Evolutionary conservation across 441 rosid species (phyloP), one percentile per base, ranked within the genome.

Genomic region (Pelargonium cotyledonis): DNA sequence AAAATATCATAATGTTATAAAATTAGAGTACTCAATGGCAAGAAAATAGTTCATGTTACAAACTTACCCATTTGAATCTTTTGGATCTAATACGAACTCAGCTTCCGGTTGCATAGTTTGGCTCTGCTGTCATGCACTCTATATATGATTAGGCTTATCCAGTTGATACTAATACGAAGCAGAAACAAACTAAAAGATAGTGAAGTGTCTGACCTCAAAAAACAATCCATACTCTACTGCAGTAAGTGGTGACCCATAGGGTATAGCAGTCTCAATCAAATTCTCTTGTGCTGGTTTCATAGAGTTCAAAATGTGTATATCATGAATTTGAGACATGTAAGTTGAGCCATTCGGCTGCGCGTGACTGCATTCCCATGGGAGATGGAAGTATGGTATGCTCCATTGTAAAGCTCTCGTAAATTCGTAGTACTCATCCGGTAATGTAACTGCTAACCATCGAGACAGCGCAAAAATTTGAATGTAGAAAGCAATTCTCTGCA

Each of bases 381-480:
- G 96, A 78, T 78, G 84, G 67, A 91, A 86, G 80, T 94, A 88
- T 44, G 97, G 99, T 79, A 94, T 77, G 67, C 92, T 91, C 97
- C 97, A 89, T 64, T 85, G 91, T 63, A 94, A 68, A 66, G 84
- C 81, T 80, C 94, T 82, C 29, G 84, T 79, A 75, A 91, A 77
- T 71, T 94, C 99, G 68, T 83, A 89, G 72, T 87, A 94, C 53
- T 86, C 90, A 16, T 84, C 81, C 4, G 97, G 99, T 71, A 91
- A 76, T 12, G 72, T 74, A 68, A 84, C 87, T 1, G 88, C 87
- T 77, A 89, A 68, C 95, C 96, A 94, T 80, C 96, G 85, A 58
- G 94, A 82, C 47, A 94, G 78, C 15, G 99, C 99, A 74, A 94
- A 91, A 60, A 91, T 84, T 82, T 94, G 99, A 80, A 94, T 81